Evolutionary conservation across 495 filamentous ascomycete species (phyloP), one percentile per base, ranked within the genome.

Genomic region (Cladorrhinum samala): DNA sequence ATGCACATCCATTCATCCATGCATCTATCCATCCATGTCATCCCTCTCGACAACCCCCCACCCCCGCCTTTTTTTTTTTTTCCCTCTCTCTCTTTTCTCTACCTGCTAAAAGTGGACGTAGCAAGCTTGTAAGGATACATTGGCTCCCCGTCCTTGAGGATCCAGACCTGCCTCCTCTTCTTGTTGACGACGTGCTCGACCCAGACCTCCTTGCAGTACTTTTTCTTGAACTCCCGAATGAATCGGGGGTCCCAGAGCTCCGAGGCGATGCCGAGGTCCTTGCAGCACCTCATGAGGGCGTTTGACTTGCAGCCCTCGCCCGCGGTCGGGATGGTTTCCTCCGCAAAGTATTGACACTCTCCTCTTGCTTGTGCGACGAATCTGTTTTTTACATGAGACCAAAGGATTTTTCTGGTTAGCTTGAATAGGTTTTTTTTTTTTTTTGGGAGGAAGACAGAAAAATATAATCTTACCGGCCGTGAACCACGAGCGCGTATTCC

Each of bases 291-390:
- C 77, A 96, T 89, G 50, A 98, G 77, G 17, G 93, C 93, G 68
- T 97, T 98, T 16, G 90, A 96, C 68, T 95, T 94, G 75, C 90
- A 95, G 17, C 93, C 93, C 69, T 98, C 93, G 25, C 91, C 91
- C 0, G 94, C 93, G 1, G 91, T 97, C n/a, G 93, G 89, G 53
- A 98, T 93, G 43, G 88, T 89, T 50, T 95, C 89, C 11, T 88
- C 83, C 49, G 81, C 83, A 71, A 97, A 98, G 70, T 96, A 98
- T 53, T 89, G 83, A 70, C 95, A 91, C 69, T 97, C 94, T 65
- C 93, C 93, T 47, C 94, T 86, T 1, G 93, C 91, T 48, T 97
- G 85, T 19, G 86, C 91, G 23, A 98, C 87, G 50, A 97, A 83
- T 41, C 92, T 95, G 48, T 44, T 33, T 30, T 41, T 11, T 33